Evolutionary conservation across 1,139 yeast genomes (phyloP).

Genomic region (Lodderomyces pseudojiufengensis): DNA sequence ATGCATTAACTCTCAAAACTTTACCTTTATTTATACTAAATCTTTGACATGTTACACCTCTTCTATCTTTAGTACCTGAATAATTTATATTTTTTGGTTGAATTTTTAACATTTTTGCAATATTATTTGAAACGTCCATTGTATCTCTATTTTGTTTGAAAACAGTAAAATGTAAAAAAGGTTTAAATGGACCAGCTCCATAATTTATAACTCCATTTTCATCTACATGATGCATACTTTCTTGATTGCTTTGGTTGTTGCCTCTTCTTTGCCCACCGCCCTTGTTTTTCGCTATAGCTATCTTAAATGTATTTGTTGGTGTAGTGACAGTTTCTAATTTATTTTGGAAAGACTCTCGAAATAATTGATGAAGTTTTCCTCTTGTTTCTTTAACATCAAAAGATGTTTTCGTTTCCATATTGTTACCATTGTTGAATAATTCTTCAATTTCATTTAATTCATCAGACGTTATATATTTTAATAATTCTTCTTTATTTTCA

Average conservation of each 20-base stretch:
- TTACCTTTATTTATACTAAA: constrained; percentile 68
- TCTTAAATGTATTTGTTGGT: constrained; percentile 57
- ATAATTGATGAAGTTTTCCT: constrained; percentile 70
- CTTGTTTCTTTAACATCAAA: constrained; percentile 70
- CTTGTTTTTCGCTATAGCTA: constrained; percentile 46
- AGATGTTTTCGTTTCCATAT: constrained; percentile 53
- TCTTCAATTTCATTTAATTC: constrained; percentile 54
- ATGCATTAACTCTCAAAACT: constrained; percentile 72
- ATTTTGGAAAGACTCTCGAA: constrained; percentile 71
- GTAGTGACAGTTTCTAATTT: constrained; percentile 79
- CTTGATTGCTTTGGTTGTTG: constrained; percentile 25
- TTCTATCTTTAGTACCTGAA: constrained; percentile 95
- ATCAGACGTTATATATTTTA: constrained; percentile 54
- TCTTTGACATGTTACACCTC: constrained; percentile 92
- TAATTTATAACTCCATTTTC: constrained; percentile 47
- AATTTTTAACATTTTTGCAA: constrained; percentile 68
- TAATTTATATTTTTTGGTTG: constrained; percentile 69
- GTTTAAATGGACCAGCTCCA: constrained; percentile 66
- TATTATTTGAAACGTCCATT: constrained; percentile 83
- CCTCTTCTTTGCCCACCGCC: constrained; percentile 15
- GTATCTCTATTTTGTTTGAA: constrained; percentile 96
- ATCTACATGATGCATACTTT: constrained; percentile 49
- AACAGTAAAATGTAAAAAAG: constrained; percentile 71
- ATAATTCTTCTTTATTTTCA: constrained; percentile 45
- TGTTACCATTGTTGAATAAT: constrained; percentile 55